A percentile compares a stretch with the other conserved stretches of the same genome.
These are phyloP conservation scores for Uronychia setigera DNA, from an alignment of 73 alveolate species.

Conservation along the genomic window DNA sequence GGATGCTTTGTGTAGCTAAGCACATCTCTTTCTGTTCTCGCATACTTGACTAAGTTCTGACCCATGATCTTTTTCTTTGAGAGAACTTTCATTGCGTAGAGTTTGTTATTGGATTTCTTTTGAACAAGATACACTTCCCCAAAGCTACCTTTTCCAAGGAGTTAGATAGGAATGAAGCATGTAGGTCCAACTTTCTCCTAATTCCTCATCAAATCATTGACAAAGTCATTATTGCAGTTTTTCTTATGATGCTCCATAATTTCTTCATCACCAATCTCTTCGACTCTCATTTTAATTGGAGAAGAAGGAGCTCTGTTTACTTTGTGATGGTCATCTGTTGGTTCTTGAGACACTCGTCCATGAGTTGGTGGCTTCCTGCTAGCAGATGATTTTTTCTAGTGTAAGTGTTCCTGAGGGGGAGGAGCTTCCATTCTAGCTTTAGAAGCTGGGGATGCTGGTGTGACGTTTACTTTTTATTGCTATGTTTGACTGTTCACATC, in stretches of 20 bases:
- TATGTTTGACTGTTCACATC: not conserved
- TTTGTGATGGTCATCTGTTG: not conserved
- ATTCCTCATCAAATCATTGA: not conserved
- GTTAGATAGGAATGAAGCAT: constrained; percentile 79
- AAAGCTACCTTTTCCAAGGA: constrained; percentile 83
- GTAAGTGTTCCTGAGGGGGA: not conserved
- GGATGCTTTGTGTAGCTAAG: constrained; percentile 85
- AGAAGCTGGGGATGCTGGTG: not conserved
- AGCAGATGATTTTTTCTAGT: not conserved
- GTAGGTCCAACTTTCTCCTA: constrained; percentile 53
- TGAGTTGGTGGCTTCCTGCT: not conserved
- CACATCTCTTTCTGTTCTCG: constrained; percentile 88
- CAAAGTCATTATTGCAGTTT: constrained; percentile 8
- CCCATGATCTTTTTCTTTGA: constrained; percentile 93
- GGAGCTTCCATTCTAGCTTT: not conserved
- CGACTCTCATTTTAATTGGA: not conserved
- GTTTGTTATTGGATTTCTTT: constrained; percentile 76
- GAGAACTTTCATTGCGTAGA: constrained; percentile 95
- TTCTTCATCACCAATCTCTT: not conserved
- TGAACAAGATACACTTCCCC: constrained; percentile 95
- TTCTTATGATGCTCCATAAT: not conserved
- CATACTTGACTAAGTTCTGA: constrained; percentile 80
- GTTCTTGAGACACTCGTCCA: not conserved
- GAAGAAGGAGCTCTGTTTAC: not conserved
- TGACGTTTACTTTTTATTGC: not conserved